These are phyloP conservation scores for Monosporascus sp. DNA, from an alignment of 2,329 filamentous ascomycete genomes.

Conservation along the genomic window DNA sequence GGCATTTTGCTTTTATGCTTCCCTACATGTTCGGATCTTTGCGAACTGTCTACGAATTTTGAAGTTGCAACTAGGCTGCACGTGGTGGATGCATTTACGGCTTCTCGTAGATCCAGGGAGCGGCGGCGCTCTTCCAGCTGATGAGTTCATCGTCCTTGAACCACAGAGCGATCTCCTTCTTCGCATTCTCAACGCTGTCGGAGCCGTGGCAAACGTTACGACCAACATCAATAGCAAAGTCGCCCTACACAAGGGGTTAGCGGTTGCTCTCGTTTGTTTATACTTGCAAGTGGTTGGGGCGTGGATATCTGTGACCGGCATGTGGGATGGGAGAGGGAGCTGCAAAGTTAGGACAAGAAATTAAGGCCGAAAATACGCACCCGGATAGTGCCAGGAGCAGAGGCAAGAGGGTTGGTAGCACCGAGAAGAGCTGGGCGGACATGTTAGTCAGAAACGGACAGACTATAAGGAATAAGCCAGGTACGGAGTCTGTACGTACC, in stretches of 20 bases:
- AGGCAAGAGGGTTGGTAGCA: slow-evolving; percentile 97
- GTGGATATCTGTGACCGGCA: too few relatives aligned
- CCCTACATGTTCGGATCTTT: not conserved
- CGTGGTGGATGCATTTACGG: slow-evolving; percentile 31
- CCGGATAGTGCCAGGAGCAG: slow-evolving; percentile 95
- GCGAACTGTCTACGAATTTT: not conserved
- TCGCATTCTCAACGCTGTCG: slow-evolving; percentile 95
- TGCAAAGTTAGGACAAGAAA: too few relatives aligned
- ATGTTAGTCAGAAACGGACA: slow-evolving; percentile 5
- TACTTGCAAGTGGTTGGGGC: slow-evolving; percentile 47
- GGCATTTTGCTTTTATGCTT: not conserved
- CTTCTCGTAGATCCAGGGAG: slow-evolving; percentile 98
- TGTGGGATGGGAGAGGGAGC: too few relatives aligned
- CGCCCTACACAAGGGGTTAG: slow-evolving; percentile 40
- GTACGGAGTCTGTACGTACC: slow-evolving; percentile 44
- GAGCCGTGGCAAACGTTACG: slow-evolving; percentile 99
- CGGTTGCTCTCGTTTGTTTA: not conserved
- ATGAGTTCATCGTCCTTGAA: slow-evolving; percentile 86
- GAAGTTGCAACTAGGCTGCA: not conserved
- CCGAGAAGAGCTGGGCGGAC: slow-evolving; percentile 69
- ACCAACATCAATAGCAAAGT: slow-evolving; percentile 81
- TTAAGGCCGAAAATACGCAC: slow-evolving; percentile 29
- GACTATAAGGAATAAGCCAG: not conserved
- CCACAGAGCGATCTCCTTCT: slow-evolving; percentile 99
- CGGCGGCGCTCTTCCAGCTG: slow-evolving; percentile 76